These are phyloP conservation scores for Xylaria palmicola DNA, from an alignment of 495 filamentous ascomycete species.

Conservation along the genomic window DNA sequence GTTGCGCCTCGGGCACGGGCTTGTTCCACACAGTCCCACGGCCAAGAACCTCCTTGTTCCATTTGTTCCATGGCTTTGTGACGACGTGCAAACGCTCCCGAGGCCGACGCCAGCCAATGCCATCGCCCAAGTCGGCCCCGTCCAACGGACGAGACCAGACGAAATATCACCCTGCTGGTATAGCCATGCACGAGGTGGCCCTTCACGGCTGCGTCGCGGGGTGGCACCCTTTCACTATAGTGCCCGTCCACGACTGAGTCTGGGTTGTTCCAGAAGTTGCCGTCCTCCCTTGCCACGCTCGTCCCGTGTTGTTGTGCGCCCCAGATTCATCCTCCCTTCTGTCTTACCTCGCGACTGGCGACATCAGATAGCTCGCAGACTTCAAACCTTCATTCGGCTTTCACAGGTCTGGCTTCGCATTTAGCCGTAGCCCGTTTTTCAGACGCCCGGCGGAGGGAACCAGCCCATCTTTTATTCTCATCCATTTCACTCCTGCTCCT, in stretches of 20 bases:
- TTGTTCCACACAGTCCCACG: neutral
- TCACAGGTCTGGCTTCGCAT: conserved; percentile 20
- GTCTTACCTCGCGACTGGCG: conserved; percentile 32
- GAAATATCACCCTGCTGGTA: neutral
- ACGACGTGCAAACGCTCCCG: conserved; percentile 14
- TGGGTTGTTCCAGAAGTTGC: conserved; percentile 7
- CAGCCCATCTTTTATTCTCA: conserved; percentile 16
- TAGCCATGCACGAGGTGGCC: neutral
- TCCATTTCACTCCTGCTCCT: conserved; percentile 11
- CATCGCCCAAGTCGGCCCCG: conserved; percentile 23
- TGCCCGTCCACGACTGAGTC: neutral
- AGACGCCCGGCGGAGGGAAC: conserved; percentile 12
- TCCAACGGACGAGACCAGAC: conserved; percentile 11
- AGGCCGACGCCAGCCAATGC: conserved; percentile 31
- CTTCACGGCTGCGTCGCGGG: neutral
- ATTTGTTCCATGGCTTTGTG: neutral
- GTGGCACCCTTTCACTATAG: neutral
- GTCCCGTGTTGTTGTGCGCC: neutral
- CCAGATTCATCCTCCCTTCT: conserved; percentile 17
- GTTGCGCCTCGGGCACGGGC: conserved; percentile 20
- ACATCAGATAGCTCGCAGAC: conserved; percentile 3
- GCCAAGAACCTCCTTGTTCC: neutral
- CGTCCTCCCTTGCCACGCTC: conserved; percentile 22
- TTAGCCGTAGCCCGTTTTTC: conserved; percentile 30
- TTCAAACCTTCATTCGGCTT: conserved; percentile 1